Evolutionary conservation across 352 stramenopile species (phyloP).

Genomic region (Globisporangium splendens): DNA sequence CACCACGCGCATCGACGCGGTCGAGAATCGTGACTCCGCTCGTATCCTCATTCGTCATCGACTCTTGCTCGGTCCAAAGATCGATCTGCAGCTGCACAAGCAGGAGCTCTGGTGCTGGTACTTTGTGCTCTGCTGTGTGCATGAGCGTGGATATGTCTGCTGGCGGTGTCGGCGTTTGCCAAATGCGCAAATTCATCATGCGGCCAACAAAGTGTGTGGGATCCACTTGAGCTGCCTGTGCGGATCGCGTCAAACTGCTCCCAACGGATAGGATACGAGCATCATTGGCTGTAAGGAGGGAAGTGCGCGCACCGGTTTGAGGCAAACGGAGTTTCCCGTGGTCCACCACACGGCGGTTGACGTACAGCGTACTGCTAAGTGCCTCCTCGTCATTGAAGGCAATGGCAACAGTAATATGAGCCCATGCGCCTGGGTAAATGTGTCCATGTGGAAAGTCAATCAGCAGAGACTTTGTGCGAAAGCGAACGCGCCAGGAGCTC

Average conservation of each 20-base stretch:
- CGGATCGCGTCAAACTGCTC: constrained; percentile 21
- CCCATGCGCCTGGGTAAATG: constrained; percentile 5
- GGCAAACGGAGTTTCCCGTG: too few species aligned
- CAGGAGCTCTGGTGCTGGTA: not conserved
- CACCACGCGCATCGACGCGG: too few species aligned
- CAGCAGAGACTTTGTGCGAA: constrained; percentile 24
- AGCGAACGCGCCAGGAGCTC: constrained; percentile 21
- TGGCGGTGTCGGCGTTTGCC: not conserved
- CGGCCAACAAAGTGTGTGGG: constrained; percentile 6
- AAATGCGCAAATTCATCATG: constrained; percentile 9
- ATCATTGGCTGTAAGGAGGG: not conserved
- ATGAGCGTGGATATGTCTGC: not conserved
- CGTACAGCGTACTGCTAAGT: too few species aligned
- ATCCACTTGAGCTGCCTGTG: not conserved
- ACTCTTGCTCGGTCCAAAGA: not conserved
- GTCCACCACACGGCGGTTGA: too few species aligned
- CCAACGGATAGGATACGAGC: constrained; percentile 26
- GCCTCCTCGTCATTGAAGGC: too few species aligned
- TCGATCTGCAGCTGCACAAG: constrained; percentile 5
- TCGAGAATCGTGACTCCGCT: not conserved
- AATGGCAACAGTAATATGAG: too few species aligned
- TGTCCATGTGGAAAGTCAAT: constrained; percentile 19
- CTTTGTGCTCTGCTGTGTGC: not conserved
- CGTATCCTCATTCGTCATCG: not conserved
- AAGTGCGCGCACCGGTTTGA: too few species aligned